Percentiles rank a stretch among this genome's conserved stretches.
Conservation (phyloP, 1,284 basidiomycete genomes). For the Austropuccinia psidii region DNA sequence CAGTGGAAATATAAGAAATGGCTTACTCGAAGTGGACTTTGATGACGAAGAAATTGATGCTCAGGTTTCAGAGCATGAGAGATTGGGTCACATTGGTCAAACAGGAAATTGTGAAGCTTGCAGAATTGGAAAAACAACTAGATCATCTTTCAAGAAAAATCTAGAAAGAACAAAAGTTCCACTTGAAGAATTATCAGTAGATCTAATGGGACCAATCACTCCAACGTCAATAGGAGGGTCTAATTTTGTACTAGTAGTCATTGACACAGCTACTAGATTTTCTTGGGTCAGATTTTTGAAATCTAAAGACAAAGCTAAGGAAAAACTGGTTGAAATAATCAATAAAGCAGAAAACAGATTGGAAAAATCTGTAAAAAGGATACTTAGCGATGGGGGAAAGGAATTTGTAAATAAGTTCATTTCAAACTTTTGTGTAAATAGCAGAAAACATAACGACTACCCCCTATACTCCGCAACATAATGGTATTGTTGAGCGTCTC, state of each 20-base stretch:
- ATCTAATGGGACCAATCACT: conserved; percentile 11
- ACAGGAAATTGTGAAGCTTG: background rate
- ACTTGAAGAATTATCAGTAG: conserved; percentile 5
- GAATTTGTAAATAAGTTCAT: conserved; percentile 24
- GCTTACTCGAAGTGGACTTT: too few relatives aligned
- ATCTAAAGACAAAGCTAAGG: background rate
- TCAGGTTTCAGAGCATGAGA: background rate
- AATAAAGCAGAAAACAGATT: background rate
- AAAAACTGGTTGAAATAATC: background rate
- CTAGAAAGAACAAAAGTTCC: background rate
- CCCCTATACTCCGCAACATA: too few relatives aligned
- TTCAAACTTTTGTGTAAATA: too few relatives aligned
- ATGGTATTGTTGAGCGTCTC: too few relatives aligned
- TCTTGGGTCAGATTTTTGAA: background rate
- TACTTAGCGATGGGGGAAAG: conserved; percentile 4
- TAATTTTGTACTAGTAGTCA: background rate
- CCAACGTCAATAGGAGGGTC: background rate
- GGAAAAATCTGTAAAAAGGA: background rate
- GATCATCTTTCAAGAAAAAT: background rate
- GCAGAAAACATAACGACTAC: too few relatives aligned
- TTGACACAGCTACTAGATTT: conserved; percentile 16
- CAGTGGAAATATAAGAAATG: too few relatives aligned
- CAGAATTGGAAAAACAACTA: conserved; percentile 14
- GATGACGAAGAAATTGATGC: too few relatives aligned
- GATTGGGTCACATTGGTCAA: background rate